Evolutionary conservation across 805 yeast species (phyloP).

Genomic region (Saturnispora saitoi): DNA sequence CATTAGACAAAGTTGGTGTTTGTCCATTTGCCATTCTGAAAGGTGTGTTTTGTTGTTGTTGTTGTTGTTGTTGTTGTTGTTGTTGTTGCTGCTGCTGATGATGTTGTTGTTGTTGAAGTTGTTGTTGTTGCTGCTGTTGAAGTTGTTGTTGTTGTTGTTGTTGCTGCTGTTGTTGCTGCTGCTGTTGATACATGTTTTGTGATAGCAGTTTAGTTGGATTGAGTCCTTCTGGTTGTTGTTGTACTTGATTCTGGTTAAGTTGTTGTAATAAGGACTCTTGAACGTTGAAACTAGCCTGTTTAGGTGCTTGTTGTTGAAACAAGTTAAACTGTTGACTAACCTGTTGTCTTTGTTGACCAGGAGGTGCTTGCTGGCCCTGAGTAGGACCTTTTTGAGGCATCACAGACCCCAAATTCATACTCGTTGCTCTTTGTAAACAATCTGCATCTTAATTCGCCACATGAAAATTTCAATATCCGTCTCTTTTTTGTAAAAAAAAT

Average conservation of each 20-base stretch:
- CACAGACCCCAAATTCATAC: slow-evolving; percentile 1
- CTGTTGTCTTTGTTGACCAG: slow-evolving; percentile 5
- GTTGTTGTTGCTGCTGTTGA: slow-evolving; percentile 13
- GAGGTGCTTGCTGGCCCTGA: slow-evolving; percentile 8
- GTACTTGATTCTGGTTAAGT: slow-evolving; percentile 11
- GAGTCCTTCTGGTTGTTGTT: slow-evolving; percentile 20
- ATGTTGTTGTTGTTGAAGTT: slow-evolving; percentile 18
- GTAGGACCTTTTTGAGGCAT: slow-evolving; percentile 1
- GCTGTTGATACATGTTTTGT: slow-evolving; percentile 30
- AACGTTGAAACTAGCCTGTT: slow-evolving; percentile 9
- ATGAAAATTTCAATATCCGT: not conserved
- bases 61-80: slow-evolving; percentile 20
- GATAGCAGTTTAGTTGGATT: slow-evolving; percentile 32
- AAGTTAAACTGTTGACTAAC: slow-evolving; percentile 3
- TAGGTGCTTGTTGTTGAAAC: slow-evolving; percentile 17
- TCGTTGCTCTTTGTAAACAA: not conserved
- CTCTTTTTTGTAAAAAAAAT: not conserved
- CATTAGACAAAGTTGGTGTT: slow-evolving; percentile 2
- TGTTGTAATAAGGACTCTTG: slow-evolving; percentile 7
- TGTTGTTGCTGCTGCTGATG: slow-evolving; percentile 19
- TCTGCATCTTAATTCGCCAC: not conserved
- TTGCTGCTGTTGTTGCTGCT: slow-evolving; percentile 22
- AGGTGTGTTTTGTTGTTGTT: slow-evolving; percentile 11
- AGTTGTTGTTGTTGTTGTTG: slow-evolving; percentile 13
- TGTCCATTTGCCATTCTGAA: slow-evolving; percentile 6